Base-by-base conservation (phyloP, 1,139 yeast genomes). In the Yamadazyma taylorii region DNA sequence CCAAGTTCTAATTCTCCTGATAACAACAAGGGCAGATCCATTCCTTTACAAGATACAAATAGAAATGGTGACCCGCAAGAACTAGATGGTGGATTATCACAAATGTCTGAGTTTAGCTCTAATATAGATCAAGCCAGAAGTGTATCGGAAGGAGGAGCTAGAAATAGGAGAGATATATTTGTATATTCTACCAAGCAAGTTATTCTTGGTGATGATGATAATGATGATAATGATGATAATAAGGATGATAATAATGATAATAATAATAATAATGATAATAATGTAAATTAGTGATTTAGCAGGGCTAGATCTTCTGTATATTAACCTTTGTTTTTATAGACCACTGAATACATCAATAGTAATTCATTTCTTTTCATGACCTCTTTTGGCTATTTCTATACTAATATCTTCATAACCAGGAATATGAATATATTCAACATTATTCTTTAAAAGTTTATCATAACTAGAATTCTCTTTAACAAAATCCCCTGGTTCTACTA, bases 401-500 rank as follows among this genome's bases (percentile, higher is more conserved):
- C 88, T 79, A 46, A 73, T 75, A n/a, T 81, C 79, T 52, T 87
- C 96, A 47, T 78, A 82, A 0, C 97, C 98, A 0, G 92, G 86
- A 17, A 92, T 77, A 45, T 83, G 86, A 17, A 87, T 71, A 53
- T 92, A 92, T 40, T 78, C 84, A 10, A 92, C 73, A 0, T 82
- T 85, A 1, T 70, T 66, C 0, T 60, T 69, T 13, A 65, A 66
- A 33, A 94, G 66, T 50, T 74, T 76, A 5, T 63, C 55, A 16
- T 63, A 63, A 21, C 96, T 87, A 2, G 78, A 71, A 51, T 92
- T 92, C 43, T 86, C 77, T 52, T 81, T 73, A 12, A 94, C 87
- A 66, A 94, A 94, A 2, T 85, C 85, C 29, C 79, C 84, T 0
- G 98, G 98, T 59, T 94, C 99, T 43, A 81, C 58, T 1, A 89